Base-by-base conservation (phyloP, 1,139 yeast genomes). In the Ogataea hybrid region DNA sequence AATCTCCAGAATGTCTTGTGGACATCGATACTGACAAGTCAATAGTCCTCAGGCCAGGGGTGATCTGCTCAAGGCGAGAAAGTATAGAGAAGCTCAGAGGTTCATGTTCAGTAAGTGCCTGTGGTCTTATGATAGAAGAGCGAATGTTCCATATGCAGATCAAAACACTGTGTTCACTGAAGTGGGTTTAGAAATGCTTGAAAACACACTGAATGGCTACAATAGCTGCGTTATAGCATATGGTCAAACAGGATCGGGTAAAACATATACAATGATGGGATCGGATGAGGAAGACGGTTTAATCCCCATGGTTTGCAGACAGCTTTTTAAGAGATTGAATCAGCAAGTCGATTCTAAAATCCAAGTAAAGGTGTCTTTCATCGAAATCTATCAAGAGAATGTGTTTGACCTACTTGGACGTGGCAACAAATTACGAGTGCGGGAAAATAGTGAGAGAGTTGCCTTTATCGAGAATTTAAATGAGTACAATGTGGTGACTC, bases 181-280 rank as follows among this genome's bases (percentile, higher is more conserved):
- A 11, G 67, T 79, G 5, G 92, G 89, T 0, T 69, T 71, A 3
- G 79, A 75, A 32, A 67, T 81, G 45, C 62, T 84, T n/a, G 70
- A 73, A 23, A 87, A 84, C 54, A 74, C 81, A 27, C 69, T 83
- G 51, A 71, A 71, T 43, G 94, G 94, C 0, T 84, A 73, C 60
- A 84, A 84, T 57, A 82, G 85, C 18, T 84, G 92, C 58, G 72
- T 84, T 9, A 69, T 84, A 53, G 90, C 92, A 0, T 81, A 84
- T 54, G 94, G 94, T 1, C 90, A 84, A 58, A 84, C 92, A 0
- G 84, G 90, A 3, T 71, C 78, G 1, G 92, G 92, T 3, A 84
- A 84, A 55, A 79, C 90, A 0, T 76, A 69, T 53, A 81, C 90
- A 1, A 83, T 84, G 89, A 78, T 81, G 81, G 90, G 90, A 0